A percentile compares a stretch with the other conserved stretches of the same genome.
Evolutionary conservation across 257 asterid genomes (phyloP).

Genomic region (Solanum sejunctum): DNA sequence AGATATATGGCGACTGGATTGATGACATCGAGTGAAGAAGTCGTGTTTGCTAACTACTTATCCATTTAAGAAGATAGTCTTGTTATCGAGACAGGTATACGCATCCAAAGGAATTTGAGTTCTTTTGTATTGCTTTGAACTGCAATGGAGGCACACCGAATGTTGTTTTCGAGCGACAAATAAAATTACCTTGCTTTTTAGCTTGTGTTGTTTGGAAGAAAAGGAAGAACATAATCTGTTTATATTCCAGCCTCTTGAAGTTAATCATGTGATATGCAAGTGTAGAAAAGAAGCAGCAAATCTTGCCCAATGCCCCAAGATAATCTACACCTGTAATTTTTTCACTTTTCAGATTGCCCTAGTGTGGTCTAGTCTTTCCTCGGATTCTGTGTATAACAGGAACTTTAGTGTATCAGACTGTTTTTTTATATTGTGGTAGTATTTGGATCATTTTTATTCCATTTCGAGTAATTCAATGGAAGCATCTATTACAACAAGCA

Average conservation of each 20-base stretch:
- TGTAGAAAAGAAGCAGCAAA: background rate
- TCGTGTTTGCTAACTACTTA: background rate
- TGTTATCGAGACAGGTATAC: background rate
- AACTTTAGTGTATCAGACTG: too few species aligned
- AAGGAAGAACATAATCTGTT: background rate
- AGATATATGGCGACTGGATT: conserved; percentile 17
- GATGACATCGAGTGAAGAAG: conserved; percentile 4
- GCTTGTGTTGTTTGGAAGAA: background rate
- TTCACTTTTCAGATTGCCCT: background rate
- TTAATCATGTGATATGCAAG: background rate
- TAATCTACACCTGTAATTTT: background rate
- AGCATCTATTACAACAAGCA: background rate
- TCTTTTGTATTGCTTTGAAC: background rate
- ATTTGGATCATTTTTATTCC: background rate
- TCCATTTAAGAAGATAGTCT: background rate
- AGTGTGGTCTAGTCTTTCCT: background rate
- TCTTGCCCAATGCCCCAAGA: background rate
- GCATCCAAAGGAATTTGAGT: background rate
- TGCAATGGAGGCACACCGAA: background rate
- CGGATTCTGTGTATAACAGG: background rate
- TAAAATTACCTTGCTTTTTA: background rate
- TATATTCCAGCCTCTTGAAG: background rate
- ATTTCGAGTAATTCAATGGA: background rate
- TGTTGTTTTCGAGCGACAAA: background rate
- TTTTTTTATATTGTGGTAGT: background rate